These are phyloP conservation scores for Alternaria tenuissima DNA, from an alignment of 2,329 filamentous ascomycete species.

Conservation along the genomic window DNA sequence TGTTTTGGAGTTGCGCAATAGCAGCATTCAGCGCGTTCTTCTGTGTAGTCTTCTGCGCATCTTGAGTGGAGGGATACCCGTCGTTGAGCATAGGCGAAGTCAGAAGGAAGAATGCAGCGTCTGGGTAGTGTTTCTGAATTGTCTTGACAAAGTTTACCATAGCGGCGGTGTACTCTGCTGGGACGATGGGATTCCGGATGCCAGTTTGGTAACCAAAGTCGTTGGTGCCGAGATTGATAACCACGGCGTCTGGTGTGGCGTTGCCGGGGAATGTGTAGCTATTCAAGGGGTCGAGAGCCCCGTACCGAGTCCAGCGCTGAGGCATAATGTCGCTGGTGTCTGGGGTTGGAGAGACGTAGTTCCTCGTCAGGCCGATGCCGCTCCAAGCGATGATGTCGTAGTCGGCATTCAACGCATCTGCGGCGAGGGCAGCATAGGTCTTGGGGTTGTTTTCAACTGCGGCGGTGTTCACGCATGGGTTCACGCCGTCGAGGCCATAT, in stretches of 20 bases:
- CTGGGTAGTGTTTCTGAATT: slow-evolving; percentile 49
- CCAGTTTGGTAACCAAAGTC: slow-evolving; percentile 50
- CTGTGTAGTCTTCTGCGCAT: slow-evolving; percentile 51
- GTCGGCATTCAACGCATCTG: slow-evolving; percentile 53
- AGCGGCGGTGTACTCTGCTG: slow-evolving; percentile 22
- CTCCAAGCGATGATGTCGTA: slow-evolving; percentile 57
- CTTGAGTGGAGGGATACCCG: slow-evolving; percentile 45
- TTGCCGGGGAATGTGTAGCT: slow-evolving; percentile 52
- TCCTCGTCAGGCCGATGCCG: slow-evolving; percentile 55
- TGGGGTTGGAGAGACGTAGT: slow-evolving; percentile 42
- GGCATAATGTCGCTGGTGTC: slow-evolving; percentile 52
- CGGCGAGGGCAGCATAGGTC: slow-evolving; percentile 56
- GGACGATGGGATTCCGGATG: slow-evolving; percentile 20
- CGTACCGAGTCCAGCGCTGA: slow-evolving; percentile 54
- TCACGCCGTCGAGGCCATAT: slow-evolving; percentile 54
- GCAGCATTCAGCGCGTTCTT: slow-evolving; percentile 47
- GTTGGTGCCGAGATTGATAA: slow-evolving; percentile 58
- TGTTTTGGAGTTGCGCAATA: slow-evolving; percentile 38
- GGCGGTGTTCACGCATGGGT: slow-evolving; percentile 54
- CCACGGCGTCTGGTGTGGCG: slow-evolving; percentile 48
- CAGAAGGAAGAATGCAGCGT: slow-evolving; percentile 53
- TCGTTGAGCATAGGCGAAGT: slow-evolving; percentile 54
- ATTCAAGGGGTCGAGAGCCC: slow-evolving; percentile 51
- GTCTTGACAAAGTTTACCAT: slow-evolving; percentile 42
- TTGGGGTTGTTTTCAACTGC: slow-evolving; percentile 52